Evolutionary conservation across 2,329 filamentous ascomycete species (phyloP).

Genomic region (Alternaria burnsii): DNA sequence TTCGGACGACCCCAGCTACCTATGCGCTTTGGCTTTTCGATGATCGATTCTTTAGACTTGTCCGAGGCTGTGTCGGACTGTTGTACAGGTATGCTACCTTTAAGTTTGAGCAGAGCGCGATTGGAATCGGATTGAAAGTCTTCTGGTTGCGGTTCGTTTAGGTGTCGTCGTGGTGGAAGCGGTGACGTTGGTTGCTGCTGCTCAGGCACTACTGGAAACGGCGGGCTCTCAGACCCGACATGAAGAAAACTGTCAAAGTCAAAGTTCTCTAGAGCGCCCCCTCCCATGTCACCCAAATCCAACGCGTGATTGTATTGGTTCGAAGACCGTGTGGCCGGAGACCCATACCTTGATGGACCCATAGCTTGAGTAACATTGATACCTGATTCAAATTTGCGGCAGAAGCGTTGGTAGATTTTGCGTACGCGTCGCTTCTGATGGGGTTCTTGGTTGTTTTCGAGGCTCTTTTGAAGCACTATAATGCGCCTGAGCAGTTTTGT

Average conservation of each 20-base stretch:
- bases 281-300: not conserved
- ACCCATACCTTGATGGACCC: not conserved
- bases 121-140: rapidly evolving
- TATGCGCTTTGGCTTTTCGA: slow-evolving; percentile 51
- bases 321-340: not conserved
- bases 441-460: slow-evolving; percentile 7
- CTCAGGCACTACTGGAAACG: not conserved
- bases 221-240: not conserved
- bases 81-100: slow-evolving; percentile 48
- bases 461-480: slow-evolving; percentile 24
- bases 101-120: slow-evolving; percentile 59
- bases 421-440: slow-evolving; percentile 23
- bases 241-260: not conserved
- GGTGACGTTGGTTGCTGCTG: no score
- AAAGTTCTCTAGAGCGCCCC: not conserved
- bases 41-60: slow-evolving; percentile 42
- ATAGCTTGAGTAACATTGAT: slow-evolving; percentile 3
- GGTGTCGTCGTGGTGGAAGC: not conserved
- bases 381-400: slow-evolving; percentile 31
- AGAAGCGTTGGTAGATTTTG: slow-evolving; percentile 38
- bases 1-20: slow-evolving; percentile 54
- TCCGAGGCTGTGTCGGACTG: slow-evolving; percentile 34
- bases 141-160: not conserved
- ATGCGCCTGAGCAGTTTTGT: slow-evolving; percentile 33
- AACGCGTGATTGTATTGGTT: rapidly evolving